Evolutionary conservation across 2,329 filamentous ascomycete genomes (phyloP).

Genomic region (Fusarium pininemorale): DNA sequence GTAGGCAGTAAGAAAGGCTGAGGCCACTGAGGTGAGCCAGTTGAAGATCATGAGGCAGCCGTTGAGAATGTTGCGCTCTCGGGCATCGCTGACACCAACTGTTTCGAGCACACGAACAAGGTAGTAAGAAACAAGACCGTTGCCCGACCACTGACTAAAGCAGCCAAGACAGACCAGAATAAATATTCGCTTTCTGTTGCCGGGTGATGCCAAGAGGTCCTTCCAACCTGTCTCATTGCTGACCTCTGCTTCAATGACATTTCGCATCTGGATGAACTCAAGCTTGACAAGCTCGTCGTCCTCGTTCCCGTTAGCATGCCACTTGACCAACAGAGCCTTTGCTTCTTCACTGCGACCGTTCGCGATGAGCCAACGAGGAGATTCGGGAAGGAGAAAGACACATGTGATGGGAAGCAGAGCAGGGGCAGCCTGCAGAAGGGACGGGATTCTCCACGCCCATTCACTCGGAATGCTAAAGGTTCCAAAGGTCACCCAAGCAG

Average conservation of each 20-base stretch:
- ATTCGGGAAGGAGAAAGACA: conserved; percentile 65
- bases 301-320: neutral
- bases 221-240: conserved; percentile 14
- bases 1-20: too few relatives aligned
- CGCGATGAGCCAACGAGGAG: conserved; percentile 66
- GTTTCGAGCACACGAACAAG: conserved; percentile 5
- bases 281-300: conserved; percentile 7
- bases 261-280: conserved; percentile 28
- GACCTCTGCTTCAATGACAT: conserved; percentile 20
- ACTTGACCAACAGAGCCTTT: conserved; percentile 33
- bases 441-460: conserved; percentile 44
- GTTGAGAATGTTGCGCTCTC: conserved; percentile 29
- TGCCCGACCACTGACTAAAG: conserved; percentile 33
- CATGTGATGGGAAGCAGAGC: conserved; percentile 27
- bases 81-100: conserved; percentile 1
- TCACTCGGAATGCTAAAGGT: conserved; percentile 43
- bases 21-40: conserved; percentile 21
- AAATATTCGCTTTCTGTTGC: conserved; percentile 16
- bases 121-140: conserved; percentile 25
- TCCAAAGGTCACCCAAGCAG: conserved; percentile 55
- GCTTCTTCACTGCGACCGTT: conserved; percentile 49
- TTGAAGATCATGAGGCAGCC: conserved; percentile 35
- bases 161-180: conserved; percentile 17
- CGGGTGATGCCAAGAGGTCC: conserved; percentile 10
- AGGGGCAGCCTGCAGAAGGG: conserved; percentile 33